phyloP scores from a whole-genome alignment of 2,329 filamentous ascomycete genomes.

The Pseudogymnoascus verrucosus region DNA sequence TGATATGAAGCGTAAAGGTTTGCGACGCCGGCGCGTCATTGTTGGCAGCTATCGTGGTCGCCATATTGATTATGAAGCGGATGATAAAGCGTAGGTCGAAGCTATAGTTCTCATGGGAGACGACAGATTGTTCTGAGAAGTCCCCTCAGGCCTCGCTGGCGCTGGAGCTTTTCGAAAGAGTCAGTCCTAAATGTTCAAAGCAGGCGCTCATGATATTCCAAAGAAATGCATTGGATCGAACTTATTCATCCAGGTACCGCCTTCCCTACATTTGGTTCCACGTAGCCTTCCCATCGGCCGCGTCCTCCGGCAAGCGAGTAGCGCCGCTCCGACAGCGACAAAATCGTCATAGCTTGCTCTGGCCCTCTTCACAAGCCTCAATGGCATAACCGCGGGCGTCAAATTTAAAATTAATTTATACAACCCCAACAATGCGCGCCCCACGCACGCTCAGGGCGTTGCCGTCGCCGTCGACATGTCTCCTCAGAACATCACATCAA shows the following conservation, averaged over 20 bases:
- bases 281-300: slow-evolving; percentile 8
- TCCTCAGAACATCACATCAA: background rate
- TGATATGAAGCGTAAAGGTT: slow-evolving; percentile 47
- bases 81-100: background rate
- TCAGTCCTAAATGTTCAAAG: background rate
- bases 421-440: slow-evolving; percentile 3
- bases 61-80: slow-evolving; percentile 2
- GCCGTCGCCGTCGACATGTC: background rate
- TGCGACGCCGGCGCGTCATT: slow-evolving; percentile 13
- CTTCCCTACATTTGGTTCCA: slow-evolving; percentile 3
- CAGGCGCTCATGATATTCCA: background rate
- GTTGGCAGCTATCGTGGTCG: background rate
- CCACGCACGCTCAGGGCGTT: background rate
- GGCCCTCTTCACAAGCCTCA: slow-evolving; percentile 1
- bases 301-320: slow-evolving; percentile 3
- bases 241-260: slow-evolving; percentile 8
- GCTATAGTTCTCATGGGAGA: background rate
- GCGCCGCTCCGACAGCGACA: background rate
- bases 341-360: slow-evolving; percentile 6
- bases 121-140: background rate
- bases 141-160: background rate
- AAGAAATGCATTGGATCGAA: slow-evolving; percentile 2
- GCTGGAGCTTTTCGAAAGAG: background rate
- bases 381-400: slow-evolving; percentile 3
- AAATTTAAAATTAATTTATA: slow-evolving; percentile 6